Evolutionary conservation across 116 monocot genomes (phyloP), one percentile per base, ranked within the genome.

Genomic region (Iris pallida): DNA sequence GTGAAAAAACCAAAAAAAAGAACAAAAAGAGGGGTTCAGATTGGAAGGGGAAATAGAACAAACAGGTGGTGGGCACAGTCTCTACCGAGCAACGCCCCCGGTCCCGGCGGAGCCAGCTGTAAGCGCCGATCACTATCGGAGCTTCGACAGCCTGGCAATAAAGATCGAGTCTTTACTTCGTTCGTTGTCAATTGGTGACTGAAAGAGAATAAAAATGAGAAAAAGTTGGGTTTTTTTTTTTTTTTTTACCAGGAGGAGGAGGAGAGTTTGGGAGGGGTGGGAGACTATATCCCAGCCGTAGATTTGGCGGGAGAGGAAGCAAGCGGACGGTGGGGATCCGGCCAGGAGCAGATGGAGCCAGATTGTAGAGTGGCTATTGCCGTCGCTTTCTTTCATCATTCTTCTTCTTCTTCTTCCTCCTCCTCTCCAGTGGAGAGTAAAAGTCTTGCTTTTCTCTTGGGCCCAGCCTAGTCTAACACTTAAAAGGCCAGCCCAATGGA

Each of bases 51-150:
- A 16, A 72, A n/a, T 45, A 9, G 5, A 54, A 60, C 71, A 62
- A 68, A 71, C 65, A 67, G 42, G 18, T 62, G 16, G 16, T 1
- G 55, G 45, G 51, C 67, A 13, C 49, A 16, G 49, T 43, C 72
- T 43, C 72, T 75, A 86, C 86, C 62, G 86, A 76, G 58, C 76
- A 79, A 17, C 16, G 61, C 9, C 73, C 42, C 0, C 44, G 45
- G 30, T 82, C 68, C 61, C 76, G 70, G 5, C 82, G 79, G 41
- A 86, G 46, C 72, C 51, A 68, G 63, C 82, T 79, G 66, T 80
- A 82, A 6, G 73, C 41, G 16, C 41, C 76, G 59, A 82, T 76
- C 44, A 82, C 70, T 11, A 82, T 13, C 15, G 82, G 82, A 55
- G 67, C 82, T 30, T 82, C 52, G 14, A 79, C 49, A 20, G 65